A percentile compares a stretch with the other conserved stretches of the same genome.
Conservation (phyloP, 768 basidiomycete species). For the Termitomyces sp. region DNA sequence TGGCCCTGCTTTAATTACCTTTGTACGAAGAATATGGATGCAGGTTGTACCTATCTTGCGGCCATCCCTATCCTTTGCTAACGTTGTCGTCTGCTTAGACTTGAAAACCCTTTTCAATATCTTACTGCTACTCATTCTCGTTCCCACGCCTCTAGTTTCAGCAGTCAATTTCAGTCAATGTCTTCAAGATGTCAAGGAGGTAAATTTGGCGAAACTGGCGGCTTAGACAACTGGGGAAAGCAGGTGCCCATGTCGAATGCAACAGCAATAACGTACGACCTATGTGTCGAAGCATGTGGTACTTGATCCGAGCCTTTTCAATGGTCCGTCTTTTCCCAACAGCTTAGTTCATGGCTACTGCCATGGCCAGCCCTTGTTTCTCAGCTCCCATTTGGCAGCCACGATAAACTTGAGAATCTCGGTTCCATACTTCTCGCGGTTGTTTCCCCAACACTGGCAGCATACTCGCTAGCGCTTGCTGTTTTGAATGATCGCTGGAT, state of each 20-base stretch:
- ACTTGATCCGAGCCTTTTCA: slow-evolving; percentile 19
- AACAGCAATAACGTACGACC: slow-evolving; percentile 22
- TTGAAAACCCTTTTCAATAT: not conserved
- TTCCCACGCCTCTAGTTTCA: not conserved
- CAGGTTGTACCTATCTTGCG: not conserved
- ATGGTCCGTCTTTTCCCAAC: slow-evolving; percentile 30
- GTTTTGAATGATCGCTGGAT: slow-evolving; percentile 39
- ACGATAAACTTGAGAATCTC: slow-evolving; percentile 32
- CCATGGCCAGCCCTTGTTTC: slow-evolving; percentile 44
- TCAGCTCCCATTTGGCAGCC: slow-evolving; percentile 41
- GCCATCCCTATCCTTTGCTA: not conserved
- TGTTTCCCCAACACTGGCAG: slow-evolving; percentile 39
- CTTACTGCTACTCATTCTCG: not conserved
- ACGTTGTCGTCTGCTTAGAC: not conserved
- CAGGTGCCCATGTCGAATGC: slow-evolving; percentile 17
- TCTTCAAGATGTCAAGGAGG: slow-evolving; percentile 15
- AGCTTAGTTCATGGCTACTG: slow-evolving; percentile 39
- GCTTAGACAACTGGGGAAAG: slow-evolving; percentile 20
- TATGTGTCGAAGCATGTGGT: slow-evolving; percentile 23
- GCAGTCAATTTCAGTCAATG: slow-evolving; percentile 18
- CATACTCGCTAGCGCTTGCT: slow-evolving; percentile 39
- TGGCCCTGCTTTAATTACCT: not conserved
- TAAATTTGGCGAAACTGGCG: slow-evolving; percentile 9
- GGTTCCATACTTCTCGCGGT: slow-evolving; percentile 35
- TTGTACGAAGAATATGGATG: not conserved